Base-by-base conservation (phyloP, 2,329 filamentous ascomycete genomes). In the Knufia fluminis region DNA sequence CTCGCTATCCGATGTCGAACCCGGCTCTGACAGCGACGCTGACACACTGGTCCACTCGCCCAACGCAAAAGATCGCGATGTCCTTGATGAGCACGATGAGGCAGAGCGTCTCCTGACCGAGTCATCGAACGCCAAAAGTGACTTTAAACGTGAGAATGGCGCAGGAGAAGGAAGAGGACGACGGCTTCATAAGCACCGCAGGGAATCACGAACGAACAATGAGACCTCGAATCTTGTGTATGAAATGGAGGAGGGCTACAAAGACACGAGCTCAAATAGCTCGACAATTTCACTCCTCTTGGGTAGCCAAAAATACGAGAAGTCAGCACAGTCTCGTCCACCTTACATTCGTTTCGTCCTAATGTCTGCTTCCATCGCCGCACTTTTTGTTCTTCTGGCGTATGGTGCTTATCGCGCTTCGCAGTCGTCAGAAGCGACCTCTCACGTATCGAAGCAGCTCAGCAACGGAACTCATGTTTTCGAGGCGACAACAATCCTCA, bases 391-490 rank as follows among this genome's bases (percentile, higher is more conserved):
- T 22, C 68, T 74, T 36, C 66, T 82, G 17, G 63, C 79, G 2
- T 72, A 75, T 46, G 74, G 74, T 19, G 76, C 77, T 43, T 81
- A 78, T 59, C 72, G 71, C 54, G 73, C 75, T n/a, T 79, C 77
- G 9, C 56, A 51, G 28, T 51, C 54, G 14, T 50, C 68, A 2
- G 50, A 49, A 32, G 52, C 54, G 41, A 57, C 44, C 16, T 42
- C 16, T 26, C 55, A 54, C 42, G 51, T 54, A 31, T 56, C 57
- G 9, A 52, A 48, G 23, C 62, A 62, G 8, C 62, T 78, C 20
- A 82, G 75, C 14, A 98, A 98, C 64, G 92, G 92, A 48, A 94
- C 89, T 0, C 85, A 89, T 1, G 70, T 87, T 3, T 98, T 97
- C 64, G 84, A 82, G 8, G 89, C 90, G 1, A 98, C 92, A 0